phyloP scores from a whole-genome alignment of 2,329 filamentous ascomycete species.

The Beauveria pseudobassiana region DNA sequence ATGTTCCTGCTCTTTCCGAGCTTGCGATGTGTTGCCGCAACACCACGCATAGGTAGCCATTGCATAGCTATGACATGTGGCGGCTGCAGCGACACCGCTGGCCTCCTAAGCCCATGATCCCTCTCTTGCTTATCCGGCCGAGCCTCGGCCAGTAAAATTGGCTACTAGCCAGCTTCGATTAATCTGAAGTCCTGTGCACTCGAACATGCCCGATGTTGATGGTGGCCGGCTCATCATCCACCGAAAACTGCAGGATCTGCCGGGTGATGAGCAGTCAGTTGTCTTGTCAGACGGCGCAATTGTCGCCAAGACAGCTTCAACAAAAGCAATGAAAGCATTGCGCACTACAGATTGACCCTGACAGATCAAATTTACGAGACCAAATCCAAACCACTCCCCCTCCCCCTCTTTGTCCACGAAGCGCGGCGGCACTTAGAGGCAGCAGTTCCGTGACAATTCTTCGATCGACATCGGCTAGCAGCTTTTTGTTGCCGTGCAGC shows the following conservation, averaged over 20 bases:
- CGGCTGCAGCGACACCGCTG: background rate
- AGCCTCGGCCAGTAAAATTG: background rate
- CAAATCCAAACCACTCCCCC: background rate
- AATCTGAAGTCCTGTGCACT: background rate
- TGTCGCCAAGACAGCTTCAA: background rate
- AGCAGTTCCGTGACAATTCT: background rate
- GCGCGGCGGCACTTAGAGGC: background rate
- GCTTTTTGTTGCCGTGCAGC: background rate
- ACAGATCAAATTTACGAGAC: conserved; percentile 11
- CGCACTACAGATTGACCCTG: conserved; percentile 11
- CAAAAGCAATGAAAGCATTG: conserved; percentile 4
- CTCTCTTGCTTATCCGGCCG: background rate
- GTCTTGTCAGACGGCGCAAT: background rate
- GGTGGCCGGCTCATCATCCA: background rate
- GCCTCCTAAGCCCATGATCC: background rate
- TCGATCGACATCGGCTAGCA: background rate
- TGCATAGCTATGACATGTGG: background rate
- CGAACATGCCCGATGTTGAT: background rate
- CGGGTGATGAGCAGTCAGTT: background rate
- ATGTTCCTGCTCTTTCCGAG: background rate
- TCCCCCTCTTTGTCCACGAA: background rate
- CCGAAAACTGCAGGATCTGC: background rate
- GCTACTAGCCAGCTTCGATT: background rate
- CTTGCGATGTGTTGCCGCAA: background rate
- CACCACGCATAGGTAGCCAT: background rate